A percentile compares a stretch with the other conserved stretches of the same genome.
Conservation (phyloP, 2,329 filamentous ascomycete genomes). For the Rasamsonia emersonii region DNA sequence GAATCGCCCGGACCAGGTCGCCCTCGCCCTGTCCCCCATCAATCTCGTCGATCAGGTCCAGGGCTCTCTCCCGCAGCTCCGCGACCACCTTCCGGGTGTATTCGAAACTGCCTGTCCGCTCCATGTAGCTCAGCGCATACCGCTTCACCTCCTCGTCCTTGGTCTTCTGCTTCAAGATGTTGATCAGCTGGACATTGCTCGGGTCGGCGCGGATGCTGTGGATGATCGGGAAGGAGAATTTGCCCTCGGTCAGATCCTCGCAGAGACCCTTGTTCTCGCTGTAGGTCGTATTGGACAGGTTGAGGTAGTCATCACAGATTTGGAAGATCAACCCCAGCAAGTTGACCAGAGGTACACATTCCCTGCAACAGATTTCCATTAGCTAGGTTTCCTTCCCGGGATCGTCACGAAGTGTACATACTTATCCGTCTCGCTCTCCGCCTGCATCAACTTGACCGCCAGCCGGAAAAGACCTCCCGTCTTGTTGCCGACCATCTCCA, state of each 20-base stretch:
- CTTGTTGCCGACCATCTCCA: slow-evolving; percentile 43
- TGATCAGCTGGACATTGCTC: slow-evolving; percentile 61
- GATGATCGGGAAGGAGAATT: slow-evolving; percentile 94
- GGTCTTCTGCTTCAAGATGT: slow-evolving; percentile 86
- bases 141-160: slow-evolving; percentile 78
- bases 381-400: too few relatives aligned
- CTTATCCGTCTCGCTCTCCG: slow-evolving; percentile 28
- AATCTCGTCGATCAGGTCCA: slow-evolving; percentile 54
- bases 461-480: slow-evolving; percentile 41
- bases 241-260: slow-evolving; percentile 92
- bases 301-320: slow-evolving; percentile 69
- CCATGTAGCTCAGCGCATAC: slow-evolving; percentile 88
- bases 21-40: slow-evolving; percentile 43
- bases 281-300: slow-evolving; percentile 65
- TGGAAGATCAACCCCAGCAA: slow-evolving; percentile 39
- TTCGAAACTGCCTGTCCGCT: slow-evolving; percentile 77
- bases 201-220: slow-evolving; percentile 70
- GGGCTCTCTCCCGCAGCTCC: slow-evolving; percentile 56
- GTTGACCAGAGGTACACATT: slow-evolving; percentile 59
- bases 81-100: slow-evolving; percentile 65
- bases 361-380: too few relatives aligned
- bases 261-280: slow-evolving; percentile 84
- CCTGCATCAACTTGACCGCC: slow-evolving; percentile 39
- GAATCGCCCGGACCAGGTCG: slow-evolving; percentile 55
- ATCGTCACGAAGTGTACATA: slow-evolving; percentile 2